Evolutionary conservation across 2,329 filamentous ascomycete species (phyloP).

Genomic region (Dendrostoma leiphaemia): DNA sequence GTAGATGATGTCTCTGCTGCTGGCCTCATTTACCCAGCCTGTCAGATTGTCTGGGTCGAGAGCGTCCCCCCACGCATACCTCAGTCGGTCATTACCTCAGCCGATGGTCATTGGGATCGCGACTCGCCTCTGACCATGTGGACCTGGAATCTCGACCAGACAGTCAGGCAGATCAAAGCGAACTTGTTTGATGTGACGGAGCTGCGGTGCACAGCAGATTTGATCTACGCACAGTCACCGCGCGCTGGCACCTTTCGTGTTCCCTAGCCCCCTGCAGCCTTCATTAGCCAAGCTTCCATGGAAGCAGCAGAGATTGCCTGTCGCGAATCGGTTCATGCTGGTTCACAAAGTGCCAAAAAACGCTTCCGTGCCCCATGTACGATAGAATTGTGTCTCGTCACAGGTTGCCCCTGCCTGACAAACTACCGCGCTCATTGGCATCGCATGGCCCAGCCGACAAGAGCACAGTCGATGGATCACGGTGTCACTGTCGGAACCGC

Average conservation of each 20-base stretch:
- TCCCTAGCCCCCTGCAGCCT: not conserved
- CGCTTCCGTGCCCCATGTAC: conserved; percentile 3
- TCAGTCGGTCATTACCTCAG: no score
- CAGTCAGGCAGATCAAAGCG: not conserved
- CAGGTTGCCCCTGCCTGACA: conserved; percentile 16
- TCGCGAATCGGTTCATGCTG: conserved; percentile 11
- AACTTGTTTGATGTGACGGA: conserved; percentile 12
- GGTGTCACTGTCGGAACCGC: not conserved
- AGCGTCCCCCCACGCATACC: no score
- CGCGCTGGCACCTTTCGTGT: conserved; percentile 10
- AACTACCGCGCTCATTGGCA: conserved; percentile 7
- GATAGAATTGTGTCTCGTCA: conserved; percentile 4
- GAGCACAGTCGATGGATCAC: conserved; percentile 1
- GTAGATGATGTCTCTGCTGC: not conserved
- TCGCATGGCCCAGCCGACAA: conserved; percentile 7
- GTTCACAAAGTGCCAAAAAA: not conserved
- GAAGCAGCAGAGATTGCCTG: conserved; percentile 9
- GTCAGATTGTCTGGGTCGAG: no score
- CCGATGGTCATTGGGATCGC: no score
- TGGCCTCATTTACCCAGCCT: conserved; percentile 1
- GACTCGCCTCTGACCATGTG: no score
- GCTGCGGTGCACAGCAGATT: conserved; percentile 7
- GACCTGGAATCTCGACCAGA: not conserved
- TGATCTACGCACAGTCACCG: conserved; percentile 5
- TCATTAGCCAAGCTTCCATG: not conserved